Evolutionary conservation across 176 grass and related monocot species (phyloP).

Genomic region (Luzula sylvatica): DNA sequence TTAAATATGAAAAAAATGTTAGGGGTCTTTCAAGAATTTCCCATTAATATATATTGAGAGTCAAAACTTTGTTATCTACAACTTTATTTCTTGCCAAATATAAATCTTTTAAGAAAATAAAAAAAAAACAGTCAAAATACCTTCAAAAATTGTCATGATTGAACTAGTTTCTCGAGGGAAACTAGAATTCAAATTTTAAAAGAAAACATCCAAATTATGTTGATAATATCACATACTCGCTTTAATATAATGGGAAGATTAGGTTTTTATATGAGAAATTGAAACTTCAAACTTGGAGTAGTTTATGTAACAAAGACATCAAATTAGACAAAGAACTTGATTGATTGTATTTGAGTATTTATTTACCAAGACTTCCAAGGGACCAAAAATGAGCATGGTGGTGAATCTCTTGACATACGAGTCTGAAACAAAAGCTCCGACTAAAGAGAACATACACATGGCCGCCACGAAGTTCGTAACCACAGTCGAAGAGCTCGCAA

Average conservation of each 20-base stretch:
- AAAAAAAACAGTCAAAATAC: no score
- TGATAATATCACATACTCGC: background rate
- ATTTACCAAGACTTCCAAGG: slow-evolving; percentile 22
- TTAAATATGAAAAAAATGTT: background rate
- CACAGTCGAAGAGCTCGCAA: background rate
- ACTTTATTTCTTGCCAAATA: no score
- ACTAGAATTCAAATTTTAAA: no score
- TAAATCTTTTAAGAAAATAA: no score
- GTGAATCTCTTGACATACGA: slow-evolving; percentile 21
- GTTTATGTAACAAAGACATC: background rate
- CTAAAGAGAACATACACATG: slow-evolving; percentile 10
- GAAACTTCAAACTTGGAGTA: background rate
- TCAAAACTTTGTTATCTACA: no score
- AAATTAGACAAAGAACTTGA: no score
- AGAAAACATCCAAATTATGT: background rate
- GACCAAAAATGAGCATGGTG: slow-evolving; percentile 18
- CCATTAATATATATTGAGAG: no score
- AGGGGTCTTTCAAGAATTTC: no score
- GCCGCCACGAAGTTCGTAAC: slow-evolving; percentile 14
- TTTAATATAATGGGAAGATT: background rate
- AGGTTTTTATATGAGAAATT: no score
- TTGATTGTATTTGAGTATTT: no score
- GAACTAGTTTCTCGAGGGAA: no score
- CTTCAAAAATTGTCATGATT: no score
- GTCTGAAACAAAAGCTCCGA: slow-evolving; percentile 27